These are phyloP conservation scores for Sporothrix sp. DNA, from an alignment of 2,329 filamentous ascomycete species.

Conservation along the genomic window DNA sequence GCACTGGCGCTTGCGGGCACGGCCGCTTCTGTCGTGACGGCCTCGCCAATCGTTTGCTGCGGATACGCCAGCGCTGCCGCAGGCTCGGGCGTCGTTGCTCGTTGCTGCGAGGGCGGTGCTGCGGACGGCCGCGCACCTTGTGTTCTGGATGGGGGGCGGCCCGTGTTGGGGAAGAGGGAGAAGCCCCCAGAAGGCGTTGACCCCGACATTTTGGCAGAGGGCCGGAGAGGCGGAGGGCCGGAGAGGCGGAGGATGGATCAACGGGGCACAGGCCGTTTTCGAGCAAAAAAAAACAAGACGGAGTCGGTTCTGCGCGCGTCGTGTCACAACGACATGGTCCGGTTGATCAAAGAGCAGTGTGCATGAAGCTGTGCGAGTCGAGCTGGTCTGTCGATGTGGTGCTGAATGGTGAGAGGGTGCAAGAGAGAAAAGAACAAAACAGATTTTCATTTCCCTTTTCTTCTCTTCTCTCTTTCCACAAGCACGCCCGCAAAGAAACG, in stretches of 20 bases:
- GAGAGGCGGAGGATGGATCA: not conserved
- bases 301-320: too few relatives aligned
- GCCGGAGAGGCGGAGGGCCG: not conserved
- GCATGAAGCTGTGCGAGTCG: too few relatives aligned
- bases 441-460: not conserved
- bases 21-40: constrained; percentile 19
- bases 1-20: constrained; percentile 37
- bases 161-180: constrained; percentile 48
- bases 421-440: not conserved
- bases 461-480: not conserved
- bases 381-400: too few relatives aligned
- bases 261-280: not conserved
- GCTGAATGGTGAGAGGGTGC: too few relatives aligned
- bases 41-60: constrained; percentile 10
- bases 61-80: not conserved
- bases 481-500: constrained; percentile 2
- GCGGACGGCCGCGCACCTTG: constrained; percentile 31
- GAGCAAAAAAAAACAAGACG: too few relatives aligned
- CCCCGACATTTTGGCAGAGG: constrained; percentile 28
- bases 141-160: constrained; percentile 34
- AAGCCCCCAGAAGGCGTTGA: constrained; percentile 37
- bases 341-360: not conserved
- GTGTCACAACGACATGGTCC: not conserved
- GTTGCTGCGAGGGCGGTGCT: constrained; percentile 25
- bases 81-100: not conserved